Conservation (phyloP, 2,329 filamentous ascomycete species). For the Aspergillus arachidicola region DNA sequence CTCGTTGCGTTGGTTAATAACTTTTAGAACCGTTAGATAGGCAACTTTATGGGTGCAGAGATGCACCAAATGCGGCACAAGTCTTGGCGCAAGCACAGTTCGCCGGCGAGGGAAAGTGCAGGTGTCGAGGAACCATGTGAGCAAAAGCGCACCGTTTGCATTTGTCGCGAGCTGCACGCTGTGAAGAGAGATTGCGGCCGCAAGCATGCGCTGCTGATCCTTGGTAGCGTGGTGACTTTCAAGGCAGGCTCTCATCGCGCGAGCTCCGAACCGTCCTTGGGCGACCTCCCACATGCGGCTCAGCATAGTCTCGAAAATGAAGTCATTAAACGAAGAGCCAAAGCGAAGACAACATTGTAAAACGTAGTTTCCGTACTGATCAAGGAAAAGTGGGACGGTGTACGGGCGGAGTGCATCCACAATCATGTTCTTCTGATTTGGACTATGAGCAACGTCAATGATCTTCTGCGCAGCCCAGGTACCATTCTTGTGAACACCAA, state of each 20-base stretch:
- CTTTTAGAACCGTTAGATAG: constrained; percentile 94
- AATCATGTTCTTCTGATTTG: constrained; percentile 79
- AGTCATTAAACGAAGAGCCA: constrained; percentile 84
- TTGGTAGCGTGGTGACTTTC: constrained; percentile 95
- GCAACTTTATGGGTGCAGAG: constrained; percentile 98
- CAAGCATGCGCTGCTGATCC: constrained; percentile 92
- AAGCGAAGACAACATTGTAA: constrained; percentile 96
- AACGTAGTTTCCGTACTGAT: constrained; percentile 98
- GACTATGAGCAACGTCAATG: constrained; percentile 90
- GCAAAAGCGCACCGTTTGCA: constrained; percentile 85
- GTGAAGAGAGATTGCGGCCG: constrained; percentile 91
- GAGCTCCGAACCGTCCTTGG: constrained; percentile 90
- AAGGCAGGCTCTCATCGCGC: constrained; percentile 94
- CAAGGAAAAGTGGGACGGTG: constrained; percentile 87
- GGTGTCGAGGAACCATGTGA: constrained; percentile 98
- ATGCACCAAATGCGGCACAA: constrained; percentile 91
- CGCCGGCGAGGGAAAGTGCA: constrained; percentile 93
- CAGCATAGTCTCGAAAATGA: constrained; percentile 98
- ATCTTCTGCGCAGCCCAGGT: constrained; percentile 99
- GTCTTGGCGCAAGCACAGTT: constrained; percentile 85
- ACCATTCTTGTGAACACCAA: constrained; percentile 98
- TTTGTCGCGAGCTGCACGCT: constrained; percentile 96
- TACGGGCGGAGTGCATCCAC: constrained; percentile 83
- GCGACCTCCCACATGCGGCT: constrained; percentile 90
- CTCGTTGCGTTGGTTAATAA: constrained; percentile 97